phyloP scores from a whole-genome alignment of 371 early-diverging fungal species.

The Caulochytrium protostelioides region DNA sequence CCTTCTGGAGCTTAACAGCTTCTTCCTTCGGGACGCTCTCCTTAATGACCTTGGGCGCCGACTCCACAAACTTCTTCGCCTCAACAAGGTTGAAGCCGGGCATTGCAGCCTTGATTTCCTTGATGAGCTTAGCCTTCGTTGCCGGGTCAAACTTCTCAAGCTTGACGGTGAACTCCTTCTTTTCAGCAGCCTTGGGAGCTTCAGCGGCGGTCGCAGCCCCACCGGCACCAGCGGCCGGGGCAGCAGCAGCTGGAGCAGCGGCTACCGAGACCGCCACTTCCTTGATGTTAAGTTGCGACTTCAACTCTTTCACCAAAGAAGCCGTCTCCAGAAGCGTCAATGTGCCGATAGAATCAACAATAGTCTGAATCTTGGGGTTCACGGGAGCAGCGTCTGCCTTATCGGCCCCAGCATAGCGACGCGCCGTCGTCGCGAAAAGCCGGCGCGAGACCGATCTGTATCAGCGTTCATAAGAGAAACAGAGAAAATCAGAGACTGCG shows the following conservation, averaged over 20 bases:
- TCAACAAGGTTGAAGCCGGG: slow-evolving; percentile 87
- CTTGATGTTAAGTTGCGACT: slow-evolving; percentile 73
- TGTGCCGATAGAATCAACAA: slow-evolving; percentile 69
- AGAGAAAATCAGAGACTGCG: too few species aligned
- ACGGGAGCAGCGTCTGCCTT: too few species aligned
- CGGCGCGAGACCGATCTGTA: too few species aligned
- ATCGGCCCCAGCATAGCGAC: too few species aligned
- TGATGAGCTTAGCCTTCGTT: slow-evolving; percentile 89
- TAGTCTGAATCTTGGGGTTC: slow-evolving; percentile 51
- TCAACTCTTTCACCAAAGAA: slow-evolving; percentile 61
- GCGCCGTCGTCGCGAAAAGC: too few species aligned
- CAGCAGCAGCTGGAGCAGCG: slow-evolving; percentile 38
- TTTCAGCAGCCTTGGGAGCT: slow-evolving; percentile 49
- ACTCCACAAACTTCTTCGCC: slow-evolving; percentile 96
- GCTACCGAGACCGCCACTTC: slow-evolving; percentile 70
- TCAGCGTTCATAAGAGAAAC: too few species aligned
- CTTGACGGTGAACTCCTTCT: slow-evolving; percentile 83
- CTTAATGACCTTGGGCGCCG: slow-evolving; percentile 84
- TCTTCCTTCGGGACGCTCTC: slow-evolving; percentile 82
- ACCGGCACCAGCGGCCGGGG: slow-evolving; percentile 30
- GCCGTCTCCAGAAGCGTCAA: slow-evolving; percentile 81
- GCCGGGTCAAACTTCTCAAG: slow-evolving; percentile 87
- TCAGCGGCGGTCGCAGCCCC: slow-evolving; percentile 34
- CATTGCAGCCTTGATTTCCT: slow-evolving; percentile 81
- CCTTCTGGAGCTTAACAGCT: slow-evolving; percentile 88